Evolutionary conservation across 371 early-diverging fungal genomes (phyloP).

Genomic region (Mucor irregularis): DNA sequence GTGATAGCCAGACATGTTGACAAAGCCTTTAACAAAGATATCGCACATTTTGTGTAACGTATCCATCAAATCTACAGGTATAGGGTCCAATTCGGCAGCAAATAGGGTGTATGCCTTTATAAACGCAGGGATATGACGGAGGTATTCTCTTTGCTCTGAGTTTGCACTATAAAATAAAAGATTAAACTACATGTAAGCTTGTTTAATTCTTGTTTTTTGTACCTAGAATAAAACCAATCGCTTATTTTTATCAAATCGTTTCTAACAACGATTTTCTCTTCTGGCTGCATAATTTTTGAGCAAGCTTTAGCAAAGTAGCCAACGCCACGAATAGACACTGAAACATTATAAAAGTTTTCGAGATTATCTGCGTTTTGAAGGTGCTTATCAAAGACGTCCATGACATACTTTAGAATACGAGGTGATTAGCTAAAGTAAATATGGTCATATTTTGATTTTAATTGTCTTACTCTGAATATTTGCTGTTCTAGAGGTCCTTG

Average conservation of each 20-base stretch:
- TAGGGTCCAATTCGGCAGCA: slow-evolving; percentile 42
- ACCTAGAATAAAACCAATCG: slow-evolving; percentile 57
- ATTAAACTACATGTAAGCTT: neutral
- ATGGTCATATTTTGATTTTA: neutral
- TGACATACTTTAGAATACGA: slow-evolving; percentile 48
- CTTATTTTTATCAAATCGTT: slow-evolving; percentile 55
- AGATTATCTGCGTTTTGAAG: slow-evolving; percentile 40
- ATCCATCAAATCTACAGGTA: slow-evolving; percentile 47
- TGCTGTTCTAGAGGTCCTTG: slow-evolving; percentile 17
- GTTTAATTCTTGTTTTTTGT: neutral
- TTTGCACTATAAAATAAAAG: slow-evolving; percentile 29
- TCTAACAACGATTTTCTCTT: slow-evolving; percentile 48
- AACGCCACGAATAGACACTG: slow-evolving; percentile 69
- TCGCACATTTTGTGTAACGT: slow-evolving; percentile 54
- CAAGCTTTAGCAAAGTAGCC: slow-evolving; percentile 73
- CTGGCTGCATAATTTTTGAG: slow-evolving; percentile 39
- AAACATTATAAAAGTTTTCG: slow-evolving; percentile 46
- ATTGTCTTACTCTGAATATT: slow-evolving; percentile 23
- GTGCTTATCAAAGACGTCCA: slow-evolving; percentile 41
- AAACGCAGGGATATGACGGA: slow-evolving; percentile 61
- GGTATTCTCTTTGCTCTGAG: slow-evolving; percentile 29
- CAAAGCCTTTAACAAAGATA: slow-evolving; percentile 43
- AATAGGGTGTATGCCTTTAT: slow-evolving; percentile 66
- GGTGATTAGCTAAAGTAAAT: neutral
- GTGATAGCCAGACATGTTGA: slow-evolving; percentile 38